Evolutionary conservation across 352 stramenopile genomes (phyloP).

Genomic region (Globisporangium ultimum): DNA sequence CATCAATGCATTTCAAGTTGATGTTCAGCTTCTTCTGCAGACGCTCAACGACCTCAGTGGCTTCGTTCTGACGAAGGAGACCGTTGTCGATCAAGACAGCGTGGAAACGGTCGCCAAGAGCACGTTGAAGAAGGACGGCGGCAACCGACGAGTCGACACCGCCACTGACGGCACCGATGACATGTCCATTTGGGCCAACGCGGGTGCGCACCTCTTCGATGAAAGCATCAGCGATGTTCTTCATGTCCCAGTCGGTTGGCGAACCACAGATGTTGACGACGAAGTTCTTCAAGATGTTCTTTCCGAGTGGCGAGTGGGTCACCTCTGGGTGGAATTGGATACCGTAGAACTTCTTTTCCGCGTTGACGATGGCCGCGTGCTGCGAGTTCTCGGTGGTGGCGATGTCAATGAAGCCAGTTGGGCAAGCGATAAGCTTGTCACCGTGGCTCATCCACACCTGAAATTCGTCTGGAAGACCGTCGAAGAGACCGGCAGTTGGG

Average conservation of each 20-base stretch:
- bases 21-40: conserved; percentile 91
- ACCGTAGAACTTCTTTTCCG: conserved; percentile 93
- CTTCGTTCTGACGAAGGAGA: conserved; percentile 96
- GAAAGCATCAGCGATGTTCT: conserved; percentile 90
- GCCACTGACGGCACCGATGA: conserved; percentile 98
- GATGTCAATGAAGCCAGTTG: conserved; percentile 91
- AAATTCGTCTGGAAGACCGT: conserved; percentile 91
- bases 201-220: conserved; percentile 88
- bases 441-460: conserved; percentile 99
- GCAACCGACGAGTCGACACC: conserved; percentile 99
- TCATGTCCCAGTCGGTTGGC: conserved; percentile 98
- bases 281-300: conserved; percentile 97
- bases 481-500: conserved; percentile 79
- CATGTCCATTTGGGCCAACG: conserved; percentile 93
- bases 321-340: conserved; percentile 98
- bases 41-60: conserved; percentile 87
- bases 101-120: conserved; percentile 98
- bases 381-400: conserved; percentile 88
- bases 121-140: conserved; percentile 95
- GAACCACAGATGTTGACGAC: conserved; percentile 94
- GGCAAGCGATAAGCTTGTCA: conserved; percentile 95
- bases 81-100: conserved; percentile 99
- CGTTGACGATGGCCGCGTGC: conserved; percentile 95
- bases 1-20: conserved; percentile 97
- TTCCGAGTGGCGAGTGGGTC: conserved; percentile 95